Conservation (phyloP, 2,329 filamentous ascomycete genomes). For the Clarireedia hainanense region DNA sequence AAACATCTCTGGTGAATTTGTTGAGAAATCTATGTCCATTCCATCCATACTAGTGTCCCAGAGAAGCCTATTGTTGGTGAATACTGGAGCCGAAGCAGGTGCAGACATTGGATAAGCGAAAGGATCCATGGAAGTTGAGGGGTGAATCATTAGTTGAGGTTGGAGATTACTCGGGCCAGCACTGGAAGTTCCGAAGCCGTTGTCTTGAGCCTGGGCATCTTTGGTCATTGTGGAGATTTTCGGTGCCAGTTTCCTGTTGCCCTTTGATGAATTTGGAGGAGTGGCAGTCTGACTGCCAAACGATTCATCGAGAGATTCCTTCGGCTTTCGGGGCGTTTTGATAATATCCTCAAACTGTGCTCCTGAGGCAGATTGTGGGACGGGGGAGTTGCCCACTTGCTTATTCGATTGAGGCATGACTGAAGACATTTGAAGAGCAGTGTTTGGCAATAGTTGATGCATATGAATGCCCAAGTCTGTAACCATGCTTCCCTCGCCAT, state of each 20-base stretch:
- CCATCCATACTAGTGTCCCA: slow-evolving; percentile 46
- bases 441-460: slow-evolving; percentile 49
- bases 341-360: slow-evolving; percentile 24
- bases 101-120: slow-evolving; percentile 55
- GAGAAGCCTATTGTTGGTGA: slow-evolving; percentile 38
- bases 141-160: slow-evolving; percentile 41
- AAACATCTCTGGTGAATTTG: slow-evolving; percentile 29
- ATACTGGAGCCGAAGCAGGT: slow-evolving; percentile 41
- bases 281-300: slow-evolving; percentile 45
- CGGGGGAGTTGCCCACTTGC: slow-evolving; percentile 51
- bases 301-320: slow-evolving; percentile 28
- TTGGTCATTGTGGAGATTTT: slow-evolving; percentile 27
- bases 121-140: slow-evolving; percentile 46
- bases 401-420: slow-evolving; percentile 44
- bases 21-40: slow-evolving; percentile 53
- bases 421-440: slow-evolving; percentile 46
- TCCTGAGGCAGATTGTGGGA: slow-evolving; percentile 25
- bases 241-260: slow-evolving; percentile 46
- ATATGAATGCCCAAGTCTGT: slow-evolving; percentile 52
- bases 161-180: slow-evolving; percentile 23
- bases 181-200: slow-evolving; percentile 22
- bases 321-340: slow-evolving; percentile 35
- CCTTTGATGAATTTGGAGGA: slow-evolving; percentile 52
- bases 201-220: slow-evolving; percentile 23
- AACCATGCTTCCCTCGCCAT: slow-evolving; percentile 38